A percentile compares a stretch with the other conserved stretches of the same genome.
Conservation (phyloP, 805 yeast genomes). For the Jamesozyma rosinii region DNA sequence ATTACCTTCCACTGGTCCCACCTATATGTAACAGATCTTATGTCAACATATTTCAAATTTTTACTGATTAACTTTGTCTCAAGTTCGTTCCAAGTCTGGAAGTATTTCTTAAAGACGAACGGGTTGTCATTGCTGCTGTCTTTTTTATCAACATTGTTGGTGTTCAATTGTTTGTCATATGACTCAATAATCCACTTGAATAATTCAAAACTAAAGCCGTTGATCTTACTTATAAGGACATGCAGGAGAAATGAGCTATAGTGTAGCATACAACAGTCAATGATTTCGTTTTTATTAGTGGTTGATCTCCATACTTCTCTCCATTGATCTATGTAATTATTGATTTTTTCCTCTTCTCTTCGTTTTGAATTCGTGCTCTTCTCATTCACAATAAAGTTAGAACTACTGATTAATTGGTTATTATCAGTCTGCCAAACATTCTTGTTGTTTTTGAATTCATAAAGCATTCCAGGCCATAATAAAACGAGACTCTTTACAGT, state of each 20-base stretch:
- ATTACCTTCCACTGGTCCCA: conserved; percentile 15
- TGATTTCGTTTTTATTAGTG: conserved; percentile 7
- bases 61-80: conserved; percentile 10
- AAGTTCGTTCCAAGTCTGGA: conserved; percentile 11
- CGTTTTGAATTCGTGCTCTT: conserved; percentile 57
- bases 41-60: conserved; percentile 9
- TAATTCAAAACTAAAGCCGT: conserved; percentile 14
- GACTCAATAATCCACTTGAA: conserved; percentile 9
- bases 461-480: conserved; percentile 4
- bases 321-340: conserved; percentile 9
- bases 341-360: conserved; percentile 9
- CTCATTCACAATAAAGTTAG: conserved; percentile 33
- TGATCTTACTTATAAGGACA: conserved; percentile 11
- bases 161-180: conserved; percentile 3
- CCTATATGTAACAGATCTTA: conserved; percentile 6
- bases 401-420: conserved; percentile 16
- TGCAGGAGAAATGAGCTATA: conserved; percentile 11
- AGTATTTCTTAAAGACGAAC: conserved; percentile 2
- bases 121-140: neutral
- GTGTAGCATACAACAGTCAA: conserved; percentile 10
- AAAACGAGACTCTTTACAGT: conserved; percentile 1
- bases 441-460: conserved; percentile 6
- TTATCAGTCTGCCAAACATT: conserved; percentile 14
- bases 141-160: neutral
- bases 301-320: conserved; percentile 14